Conservation (phyloP, 1,284 basidiomycete species). For the Puccinia triticina region DNA sequence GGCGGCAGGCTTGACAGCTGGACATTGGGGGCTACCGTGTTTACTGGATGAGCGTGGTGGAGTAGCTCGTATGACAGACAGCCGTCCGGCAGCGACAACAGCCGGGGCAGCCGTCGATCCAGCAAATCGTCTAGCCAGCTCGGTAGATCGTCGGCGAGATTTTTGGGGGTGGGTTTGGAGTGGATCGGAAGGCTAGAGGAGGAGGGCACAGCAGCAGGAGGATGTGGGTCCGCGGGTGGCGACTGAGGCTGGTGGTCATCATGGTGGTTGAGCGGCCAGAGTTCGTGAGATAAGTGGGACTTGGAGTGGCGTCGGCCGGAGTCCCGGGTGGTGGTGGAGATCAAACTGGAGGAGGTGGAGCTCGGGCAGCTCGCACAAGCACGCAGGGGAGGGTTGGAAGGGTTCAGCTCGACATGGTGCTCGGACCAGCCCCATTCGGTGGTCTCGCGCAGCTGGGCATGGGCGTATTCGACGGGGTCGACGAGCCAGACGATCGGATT, state of each 20-base stretch:
- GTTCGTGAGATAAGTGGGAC: constrained; percentile 37
- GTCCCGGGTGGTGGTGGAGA: background rate
- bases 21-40: background rate
- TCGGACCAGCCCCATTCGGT: constrained; percentile 51
- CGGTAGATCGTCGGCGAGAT: constrained; percentile 9
- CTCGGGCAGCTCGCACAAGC: background rate
- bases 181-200: background rate
- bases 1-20: background rate
- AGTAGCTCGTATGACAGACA: constrained; percentile 48
- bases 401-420: constrained; percentile 44
- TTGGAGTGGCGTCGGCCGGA: constrained; percentile 3
- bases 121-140: constrained; percentile 49
- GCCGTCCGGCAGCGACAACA: constrained; percentile 41
- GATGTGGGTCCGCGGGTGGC: background rate
- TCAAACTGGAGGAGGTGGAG: background rate
- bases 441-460: constrained; percentile 48
- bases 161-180: background rate
- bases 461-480: constrained; percentile 50
- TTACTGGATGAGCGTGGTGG: background rate
- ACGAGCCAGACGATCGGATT: constrained; percentile 50
- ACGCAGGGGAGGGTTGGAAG: background rate
- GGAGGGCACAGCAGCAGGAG: background rate
- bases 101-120: constrained; percentile 27
- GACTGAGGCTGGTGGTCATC: background rate
- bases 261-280: background rate